Evolutionary conservation across 2,329 filamentous ascomycete species (phyloP).

Genomic region (Aspergillus ochraceoroseus): DNA sequence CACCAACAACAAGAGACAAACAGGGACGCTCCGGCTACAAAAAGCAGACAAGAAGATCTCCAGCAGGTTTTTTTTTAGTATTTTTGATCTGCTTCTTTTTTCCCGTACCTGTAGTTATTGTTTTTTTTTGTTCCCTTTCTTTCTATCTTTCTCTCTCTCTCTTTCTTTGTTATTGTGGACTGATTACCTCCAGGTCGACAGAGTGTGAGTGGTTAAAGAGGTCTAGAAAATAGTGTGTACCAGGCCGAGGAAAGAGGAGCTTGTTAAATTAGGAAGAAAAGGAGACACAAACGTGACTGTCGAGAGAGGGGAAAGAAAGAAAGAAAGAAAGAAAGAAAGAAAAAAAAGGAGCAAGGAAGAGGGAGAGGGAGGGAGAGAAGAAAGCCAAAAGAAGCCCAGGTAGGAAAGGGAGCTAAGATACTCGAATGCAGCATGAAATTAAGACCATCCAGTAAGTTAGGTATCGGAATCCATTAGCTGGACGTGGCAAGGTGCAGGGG

Average conservation of each 20-base stretch:
- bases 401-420: neutral
- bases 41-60: neutral
- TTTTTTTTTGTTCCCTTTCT: neutral
- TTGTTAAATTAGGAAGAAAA: no score
- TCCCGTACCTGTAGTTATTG: neutral
- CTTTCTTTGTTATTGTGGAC: slow-evolving; percentile 2
- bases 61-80: neutral
- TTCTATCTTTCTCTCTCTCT: neutral
- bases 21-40: neutral
- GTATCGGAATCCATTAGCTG: slow-evolving; percentile 8
- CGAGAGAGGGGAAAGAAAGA: neutral
- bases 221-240: neutral
- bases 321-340: neutral
- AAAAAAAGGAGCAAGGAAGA: neutral
- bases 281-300: no score
- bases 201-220: neutral
- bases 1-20: no score
- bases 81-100: neutral
- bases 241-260: neutral
- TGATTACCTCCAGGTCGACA: neutral
- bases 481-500: slow-evolving; percentile 10
- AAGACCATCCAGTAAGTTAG: no score
- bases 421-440: neutral
- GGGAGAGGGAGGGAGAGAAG: neutral
- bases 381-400: neutral